Evolutionary conservation across 2,329 filamentous ascomycete genomes (phyloP).

Genomic region (Phyllosticta ampelicida): DNA sequence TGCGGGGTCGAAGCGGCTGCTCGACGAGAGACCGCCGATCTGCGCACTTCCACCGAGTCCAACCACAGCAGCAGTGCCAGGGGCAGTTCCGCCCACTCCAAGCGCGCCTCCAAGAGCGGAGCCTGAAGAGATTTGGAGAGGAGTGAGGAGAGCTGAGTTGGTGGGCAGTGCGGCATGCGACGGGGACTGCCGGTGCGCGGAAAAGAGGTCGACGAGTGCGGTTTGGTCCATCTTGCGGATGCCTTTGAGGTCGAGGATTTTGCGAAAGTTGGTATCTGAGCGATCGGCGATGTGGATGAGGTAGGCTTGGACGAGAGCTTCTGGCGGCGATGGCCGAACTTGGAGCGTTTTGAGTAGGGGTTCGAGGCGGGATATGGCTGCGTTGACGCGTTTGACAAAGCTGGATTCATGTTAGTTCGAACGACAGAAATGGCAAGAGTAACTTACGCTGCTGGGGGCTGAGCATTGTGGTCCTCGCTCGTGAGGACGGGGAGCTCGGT

Average conservation of each 20-base stretch:
- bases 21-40: conserved; percentile 19
- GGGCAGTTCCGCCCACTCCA: conserved; percentile 35
- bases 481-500: conserved; percentile 56
- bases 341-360: conserved; percentile 92
- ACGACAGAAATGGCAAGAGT: background rate
- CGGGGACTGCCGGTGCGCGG: conserved; percentile 62
- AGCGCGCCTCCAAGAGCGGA: conserved; percentile 30
- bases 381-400: conserved; percentile 78
- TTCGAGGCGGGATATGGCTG: conserved; percentile 77
- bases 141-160: conserved; percentile 26
- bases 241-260: conserved; percentile 91
- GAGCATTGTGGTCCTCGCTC: conserved; percentile 43
- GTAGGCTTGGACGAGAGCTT: conserved; percentile 93
- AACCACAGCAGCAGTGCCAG: conserved; percentile 15
- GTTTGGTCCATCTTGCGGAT: conserved; percentile 71
- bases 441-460: conserved; percentile 40
- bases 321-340: conserved; percentile 79
- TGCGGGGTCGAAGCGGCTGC: conserved; percentile 58
- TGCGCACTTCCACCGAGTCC: conserved; percentile 31
- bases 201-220: conserved; percentile 80
- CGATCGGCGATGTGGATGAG: conserved; percentile 93
- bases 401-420: conserved; percentile 27
- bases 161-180: conserved; percentile 53
- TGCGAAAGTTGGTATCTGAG: conserved; percentile 89
- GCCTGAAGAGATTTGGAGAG: conserved; percentile 24